phyloP scores from a whole-genome alignment of 2,329 filamentous ascomycete species.

The Xylaria sp. region DNA sequence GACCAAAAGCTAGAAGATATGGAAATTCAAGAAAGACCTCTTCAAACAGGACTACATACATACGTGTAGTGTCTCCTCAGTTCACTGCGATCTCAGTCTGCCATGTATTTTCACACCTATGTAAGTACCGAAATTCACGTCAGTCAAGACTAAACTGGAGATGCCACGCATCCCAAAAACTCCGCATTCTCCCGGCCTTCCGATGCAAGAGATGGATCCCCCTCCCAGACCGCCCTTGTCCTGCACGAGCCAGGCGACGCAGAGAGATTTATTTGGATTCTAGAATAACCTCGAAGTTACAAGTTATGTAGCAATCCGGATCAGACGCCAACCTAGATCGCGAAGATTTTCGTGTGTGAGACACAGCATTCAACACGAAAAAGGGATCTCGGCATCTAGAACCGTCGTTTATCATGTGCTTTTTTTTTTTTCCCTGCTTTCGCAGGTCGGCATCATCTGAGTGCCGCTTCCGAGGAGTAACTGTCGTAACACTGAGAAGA shows the following conservation, averaged over 20 bases:
- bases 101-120: slow-evolving; percentile 6
- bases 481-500: not conserved
- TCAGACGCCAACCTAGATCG: not conserved
- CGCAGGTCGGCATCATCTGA: slow-evolving; percentile 5
- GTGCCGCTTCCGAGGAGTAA: not conserved
- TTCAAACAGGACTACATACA: too few relatives aligned
- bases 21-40: not conserved
- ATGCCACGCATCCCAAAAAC: slow-evolving; percentile 22
- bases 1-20: not conserved
- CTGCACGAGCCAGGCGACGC: slow-evolving; percentile 12
- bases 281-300: slow-evolving; percentile 6
- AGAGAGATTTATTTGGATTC: slow-evolving; percentile 1
- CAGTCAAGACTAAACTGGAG: slow-evolving; percentile 3
- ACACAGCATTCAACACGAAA: not conserved
- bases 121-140: slow-evolving; percentile 16
- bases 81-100: slow-evolving; percentile 7
- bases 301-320: slow-evolving; percentile 9
- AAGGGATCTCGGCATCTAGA: not conserved
- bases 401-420: not conserved
- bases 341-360: slow-evolving; percentile 3
- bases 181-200: slow-evolving; percentile 27
- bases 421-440: not conserved
- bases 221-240: not conserved
- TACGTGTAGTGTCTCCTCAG: not conserved
- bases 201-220: slow-evolving; percentile 9